These are phyloP conservation scores for Apiotrichum montevideense DNA, from an alignment of 1,284 basidiomycete genomes.

Conservation along the genomic window DNA sequence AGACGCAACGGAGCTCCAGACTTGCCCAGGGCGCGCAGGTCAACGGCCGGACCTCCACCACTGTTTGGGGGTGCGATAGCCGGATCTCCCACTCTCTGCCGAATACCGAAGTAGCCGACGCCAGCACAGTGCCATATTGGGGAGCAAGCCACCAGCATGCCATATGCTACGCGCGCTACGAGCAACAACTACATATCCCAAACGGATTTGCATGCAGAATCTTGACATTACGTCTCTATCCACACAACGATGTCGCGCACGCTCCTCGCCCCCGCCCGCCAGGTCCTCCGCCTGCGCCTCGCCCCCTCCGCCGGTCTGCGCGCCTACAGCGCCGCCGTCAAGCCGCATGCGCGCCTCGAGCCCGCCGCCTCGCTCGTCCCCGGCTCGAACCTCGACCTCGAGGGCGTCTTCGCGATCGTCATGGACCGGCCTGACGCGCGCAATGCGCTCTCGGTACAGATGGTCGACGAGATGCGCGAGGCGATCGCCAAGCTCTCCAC, in stretches of 20 bases:
- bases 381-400: constrained; percentile 12
- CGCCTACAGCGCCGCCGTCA: constrained; percentile 4
- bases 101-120: constrained; percentile 2
- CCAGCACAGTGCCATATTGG: too few species aligned
- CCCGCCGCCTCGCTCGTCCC: constrained; percentile 12
- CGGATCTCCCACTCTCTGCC: background rate
- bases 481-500: constrained; percentile 58
- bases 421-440: constrained; percentile 77
- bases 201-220: background rate
- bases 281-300: constrained; percentile 2
- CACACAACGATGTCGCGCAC: constrained; percentile 7
- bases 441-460: constrained; percentile 76
- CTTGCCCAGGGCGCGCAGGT: too few species aligned
- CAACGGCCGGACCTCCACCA: background rate
- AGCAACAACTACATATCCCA: too few species aligned
- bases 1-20: too few species aligned
- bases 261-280: constrained; percentile 3
- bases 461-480: constrained; percentile 71
- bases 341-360: constrained; percentile 32
- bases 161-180: too few species aligned
- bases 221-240: background rate
- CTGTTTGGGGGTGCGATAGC: background rate
- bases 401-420: constrained; percentile 47
- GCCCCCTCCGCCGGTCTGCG: background rate
- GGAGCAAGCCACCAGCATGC: too few species aligned